Base-by-base conservation (phyloP, 1,139 yeast genomes). In the Candida sp. region DNA sequence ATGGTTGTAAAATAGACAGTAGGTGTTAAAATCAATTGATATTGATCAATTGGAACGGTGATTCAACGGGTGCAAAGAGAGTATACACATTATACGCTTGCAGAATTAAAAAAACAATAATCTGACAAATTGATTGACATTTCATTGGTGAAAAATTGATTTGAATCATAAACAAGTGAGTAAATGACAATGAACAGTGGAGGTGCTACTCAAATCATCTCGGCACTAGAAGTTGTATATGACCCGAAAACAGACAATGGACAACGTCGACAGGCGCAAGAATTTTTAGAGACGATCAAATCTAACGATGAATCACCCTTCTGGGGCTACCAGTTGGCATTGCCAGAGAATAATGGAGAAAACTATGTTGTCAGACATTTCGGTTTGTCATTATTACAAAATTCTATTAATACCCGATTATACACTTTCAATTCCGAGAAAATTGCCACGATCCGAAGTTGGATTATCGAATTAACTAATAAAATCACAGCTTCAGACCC, bases 311-410 rank as follows among this genome's bases (percentile, higher is more conserved):
- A 90, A 58, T 85, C 96, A 35, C 97, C 98, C 0, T 80, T 71
- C 48, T 90, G 96, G 93, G 99, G 99, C 2, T 91, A 84, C 65
- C 91, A 87, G 58, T 73, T 93, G 48, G 93, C 96, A 1, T 61
- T 78, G 33, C 74, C 75, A 6, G 79, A 79, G 38, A 83, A 82
- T 49, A 78, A 80, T 54, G 79, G 81, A 40, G 74, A 79, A 45
- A 79, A 82, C 54, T 79, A 77, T 51, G 83, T 87, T 33, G 90
- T 91, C 19, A 81, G 97, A 49, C 97, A 95, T 61, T 95, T 82
- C 61, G 99, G 99, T 0, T 71, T 93, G 42, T 84, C 93, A 21
- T 66, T 95, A 47, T 67, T 93, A 36, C 90, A 89, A 52, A 73
- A 82, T 54, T 81, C 96, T 21, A 82, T 91, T 47, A 76, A 75